These are phyloP conservation scores for Ceratocystis cubensis DNA, from an alignment of 2,329 filamentous ascomycete species.

Conservation along the genomic window DNA sequence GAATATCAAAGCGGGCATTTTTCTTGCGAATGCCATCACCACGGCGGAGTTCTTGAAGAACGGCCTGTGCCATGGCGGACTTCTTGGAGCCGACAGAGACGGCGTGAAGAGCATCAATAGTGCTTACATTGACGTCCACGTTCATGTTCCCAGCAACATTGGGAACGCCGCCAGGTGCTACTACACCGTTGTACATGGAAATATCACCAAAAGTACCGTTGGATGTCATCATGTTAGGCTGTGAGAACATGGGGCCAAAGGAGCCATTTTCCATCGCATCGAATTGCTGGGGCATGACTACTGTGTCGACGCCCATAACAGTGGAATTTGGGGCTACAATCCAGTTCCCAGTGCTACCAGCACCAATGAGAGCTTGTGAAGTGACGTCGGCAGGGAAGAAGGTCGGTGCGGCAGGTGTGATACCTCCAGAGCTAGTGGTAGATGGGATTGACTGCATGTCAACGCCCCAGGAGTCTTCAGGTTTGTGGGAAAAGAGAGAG, in stretches of 20 bases:
- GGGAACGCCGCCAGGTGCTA: constrained; percentile 28
- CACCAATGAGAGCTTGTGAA: background rate
- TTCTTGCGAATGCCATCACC: constrained; percentile 95
- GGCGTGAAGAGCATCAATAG: constrained; percentile 43
- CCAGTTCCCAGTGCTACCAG: constrained; percentile 47
- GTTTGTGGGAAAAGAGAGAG: constrained; percentile 52
- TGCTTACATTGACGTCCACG: constrained; percentile 27
- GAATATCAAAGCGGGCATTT: constrained; percentile 96
- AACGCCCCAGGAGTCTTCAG: constrained; percentile 46
- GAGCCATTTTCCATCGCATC: constrained; percentile 49
- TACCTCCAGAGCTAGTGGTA: constrained; percentile 39
- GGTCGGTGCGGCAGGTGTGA: background rate
- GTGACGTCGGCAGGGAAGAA: constrained; percentile 2
- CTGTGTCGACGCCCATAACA: constrained; percentile 34
- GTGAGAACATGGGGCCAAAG: constrained; percentile 40
- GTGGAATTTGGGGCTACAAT: constrained; percentile 31
- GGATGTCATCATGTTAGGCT: constrained; percentile 37
- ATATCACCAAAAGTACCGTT: constrained; percentile 44
- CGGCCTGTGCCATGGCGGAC: constrained; percentile 26
- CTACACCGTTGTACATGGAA: constrained; percentile 41
- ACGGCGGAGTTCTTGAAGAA: constrained; percentile 50
- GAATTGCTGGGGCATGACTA: constrained; percentile 55
- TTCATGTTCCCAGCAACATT: constrained; percentile 6
- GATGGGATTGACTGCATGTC: constrained; percentile 53
- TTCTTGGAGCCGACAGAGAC: constrained; percentile 41